These are phyloP conservation scores for Mycena rebaudengoi DNA, from an alignment of 768 basidiomycete genomes.

Conservation along the genomic window DNA sequence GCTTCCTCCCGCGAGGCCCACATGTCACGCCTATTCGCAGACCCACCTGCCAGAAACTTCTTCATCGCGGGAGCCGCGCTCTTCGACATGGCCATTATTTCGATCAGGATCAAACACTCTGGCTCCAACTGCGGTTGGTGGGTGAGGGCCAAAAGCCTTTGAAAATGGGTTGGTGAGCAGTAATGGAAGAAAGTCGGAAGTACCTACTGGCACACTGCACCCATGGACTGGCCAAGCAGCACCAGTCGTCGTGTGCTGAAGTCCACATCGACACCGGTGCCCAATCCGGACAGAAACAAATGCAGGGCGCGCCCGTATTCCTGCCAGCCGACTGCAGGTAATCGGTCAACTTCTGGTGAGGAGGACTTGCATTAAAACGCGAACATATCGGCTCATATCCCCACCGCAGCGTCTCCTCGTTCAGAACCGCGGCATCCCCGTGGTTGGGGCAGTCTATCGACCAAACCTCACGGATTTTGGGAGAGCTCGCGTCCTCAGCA, in stretches of 20 bases:
- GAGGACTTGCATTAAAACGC: slow-evolving; percentile 23
- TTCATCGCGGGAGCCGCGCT: slow-evolving; percentile 15
- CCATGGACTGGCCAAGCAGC: slow-evolving; percentile 66
- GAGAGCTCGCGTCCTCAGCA: slow-evolving; percentile 14
- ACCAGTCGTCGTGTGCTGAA: slow-evolving; percentile 57
- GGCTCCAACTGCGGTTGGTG: slow-evolving; percentile 50
- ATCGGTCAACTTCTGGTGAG: neutral
- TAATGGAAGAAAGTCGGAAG: neutral
- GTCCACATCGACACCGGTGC: slow-evolving; percentile 58
- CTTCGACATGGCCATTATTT: slow-evolving; percentile 54
- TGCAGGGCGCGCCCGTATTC: slow-evolving; percentile 60
- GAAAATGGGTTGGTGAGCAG: neutral
- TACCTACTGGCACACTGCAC: slow-evolving; percentile 54
- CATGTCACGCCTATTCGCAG: slow-evolving; percentile 53
- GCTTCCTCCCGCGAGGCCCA: slow-evolving; percentile 64
- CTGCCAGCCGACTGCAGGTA: slow-evolving; percentile 56
- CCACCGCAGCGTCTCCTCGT: slow-evolving; percentile 49
- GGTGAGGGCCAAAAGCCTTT: slow-evolving; percentile 51
- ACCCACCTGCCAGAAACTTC: slow-evolving; percentile 39
- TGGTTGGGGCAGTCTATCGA: slow-evolving; percentile 63
- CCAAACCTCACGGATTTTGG: slow-evolving; percentile 58
- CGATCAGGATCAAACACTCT: slow-evolving; percentile 51
- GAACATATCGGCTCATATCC: slow-evolving; percentile 54
- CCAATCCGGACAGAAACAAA: slow-evolving; percentile 55
- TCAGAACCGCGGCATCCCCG: slow-evolving; percentile 59